These are phyloP conservation scores for Nemania sp. DNA, from an alignment of 2,329 filamentous ascomycete species.

Conservation along the genomic window DNA sequence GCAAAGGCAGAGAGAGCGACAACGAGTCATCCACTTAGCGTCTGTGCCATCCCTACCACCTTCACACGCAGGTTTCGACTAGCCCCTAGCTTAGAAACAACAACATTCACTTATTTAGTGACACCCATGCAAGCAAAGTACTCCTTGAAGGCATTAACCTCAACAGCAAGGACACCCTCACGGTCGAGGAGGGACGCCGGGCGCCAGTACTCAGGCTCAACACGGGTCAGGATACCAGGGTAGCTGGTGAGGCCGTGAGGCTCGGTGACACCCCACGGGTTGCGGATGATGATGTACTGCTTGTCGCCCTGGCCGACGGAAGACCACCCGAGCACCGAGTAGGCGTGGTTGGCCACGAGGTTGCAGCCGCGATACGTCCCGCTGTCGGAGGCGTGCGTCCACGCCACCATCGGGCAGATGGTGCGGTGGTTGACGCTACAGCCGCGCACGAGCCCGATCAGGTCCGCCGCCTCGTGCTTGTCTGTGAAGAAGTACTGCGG, in stretches of 20 bases:
- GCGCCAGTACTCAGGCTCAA: slow-evolving; percentile 55
- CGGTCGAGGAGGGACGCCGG: slow-evolving; percentile 54
- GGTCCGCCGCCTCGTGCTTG: slow-evolving; percentile 50
- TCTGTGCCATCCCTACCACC: background rate
- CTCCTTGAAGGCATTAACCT: slow-evolving; percentile 54
- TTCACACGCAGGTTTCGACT: background rate
- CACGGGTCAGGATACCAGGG: slow-evolving; percentile 54
- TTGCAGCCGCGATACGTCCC: slow-evolving; percentile 56
- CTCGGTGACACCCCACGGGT: slow-evolving; percentile 60
- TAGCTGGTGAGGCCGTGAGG: slow-evolving; percentile 56
- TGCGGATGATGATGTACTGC: slow-evolving; percentile 58
- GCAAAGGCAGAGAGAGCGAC: background rate
- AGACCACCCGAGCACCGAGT: slow-evolving; percentile 57
- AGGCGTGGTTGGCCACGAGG: slow-evolving; percentile 60
- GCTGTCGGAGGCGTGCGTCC: slow-evolving; percentile 55
- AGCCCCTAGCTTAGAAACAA: background rate
- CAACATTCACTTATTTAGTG: slow-evolving; percentile 40
- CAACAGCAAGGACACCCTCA: slow-evolving; percentile 54
- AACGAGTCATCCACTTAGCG: background rate
- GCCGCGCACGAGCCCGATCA: slow-evolving; percentile 55
- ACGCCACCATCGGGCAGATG: slow-evolving; percentile 58
- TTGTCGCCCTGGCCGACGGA: slow-evolving; percentile 52
- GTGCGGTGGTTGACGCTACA: slow-evolving; percentile 58
- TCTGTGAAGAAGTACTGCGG: slow-evolving; percentile 54
- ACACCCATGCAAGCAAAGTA: slow-evolving; percentile 52